A percentile compares a stretch with the other conserved stretches of the same genome.
Conservation (phyloP, 139 green algal species). For the Eudorina sp. region DNA sequence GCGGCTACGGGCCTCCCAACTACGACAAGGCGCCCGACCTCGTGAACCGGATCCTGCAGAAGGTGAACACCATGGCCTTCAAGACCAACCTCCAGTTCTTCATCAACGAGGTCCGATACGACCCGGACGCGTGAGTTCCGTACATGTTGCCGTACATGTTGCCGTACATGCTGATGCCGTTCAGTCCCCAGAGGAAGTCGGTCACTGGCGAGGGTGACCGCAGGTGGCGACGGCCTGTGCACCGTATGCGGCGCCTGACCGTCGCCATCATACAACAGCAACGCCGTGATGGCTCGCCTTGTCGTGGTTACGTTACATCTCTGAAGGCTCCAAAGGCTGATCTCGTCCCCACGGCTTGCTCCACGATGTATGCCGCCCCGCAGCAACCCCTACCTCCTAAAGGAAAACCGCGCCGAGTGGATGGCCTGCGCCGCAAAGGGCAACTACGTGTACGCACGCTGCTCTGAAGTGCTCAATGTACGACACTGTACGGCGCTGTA, state of each 20-base stretch:
- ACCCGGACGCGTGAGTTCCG: slow-evolving; percentile 4
- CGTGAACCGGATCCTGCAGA: background rate
- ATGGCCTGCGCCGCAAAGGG: background rate
- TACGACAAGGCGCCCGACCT: background rate
- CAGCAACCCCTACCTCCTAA: slow-evolving; percentile 38
- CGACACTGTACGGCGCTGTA: too few relatives aligned
- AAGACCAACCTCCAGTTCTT: slow-evolving; percentile 26
- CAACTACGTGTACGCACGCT: slow-evolving; percentile 30
- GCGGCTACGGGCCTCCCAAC: slow-evolving; percentile 12
- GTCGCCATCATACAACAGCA: too few relatives aligned
- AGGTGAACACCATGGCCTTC: slow-evolving; percentile 31
- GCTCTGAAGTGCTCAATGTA: background rate
- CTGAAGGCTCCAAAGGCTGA: too few relatives aligned
- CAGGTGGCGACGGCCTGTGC: too few relatives aligned
- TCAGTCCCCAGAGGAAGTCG: too few relatives aligned
- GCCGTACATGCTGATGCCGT: too few relatives aligned
- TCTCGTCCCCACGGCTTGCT: too few relatives aligned
- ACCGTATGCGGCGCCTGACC: too few relatives aligned
- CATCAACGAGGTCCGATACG: slow-evolving; percentile 6
- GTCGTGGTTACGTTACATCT: too few relatives aligned
- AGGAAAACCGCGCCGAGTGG: background rate
- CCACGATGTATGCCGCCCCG: background rate
- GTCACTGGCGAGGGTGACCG: too few relatives aligned
- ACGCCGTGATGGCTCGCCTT: too few relatives aligned
- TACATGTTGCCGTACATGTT: too few relatives aligned